Conservation (phyloP, 352 stramenopile genomes). For the Elongisporangium anandrum region DNA sequence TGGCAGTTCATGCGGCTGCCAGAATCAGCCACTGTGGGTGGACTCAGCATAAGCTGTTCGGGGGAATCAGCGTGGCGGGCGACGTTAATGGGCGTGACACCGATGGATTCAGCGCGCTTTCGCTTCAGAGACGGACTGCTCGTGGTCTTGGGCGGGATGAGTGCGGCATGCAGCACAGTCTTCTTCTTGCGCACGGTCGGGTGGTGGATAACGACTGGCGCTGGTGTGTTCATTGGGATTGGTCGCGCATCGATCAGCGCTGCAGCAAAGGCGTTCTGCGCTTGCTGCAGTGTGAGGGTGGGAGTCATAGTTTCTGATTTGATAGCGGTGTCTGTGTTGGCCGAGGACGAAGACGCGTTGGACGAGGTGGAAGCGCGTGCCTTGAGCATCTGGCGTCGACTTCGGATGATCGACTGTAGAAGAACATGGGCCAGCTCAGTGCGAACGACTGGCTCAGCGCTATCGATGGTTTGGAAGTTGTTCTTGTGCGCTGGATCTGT, state of each 20-base stretch:
- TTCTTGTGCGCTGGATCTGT: conserved; percentile 29
- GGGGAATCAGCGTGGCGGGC: neutral
- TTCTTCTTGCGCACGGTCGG: conserved; percentile 62
- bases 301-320: neutral
- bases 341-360: neutral
- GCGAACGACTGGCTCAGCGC: conserved; percentile 17
- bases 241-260: neutral
- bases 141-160: neutral
- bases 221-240: neutral
- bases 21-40: neutral
- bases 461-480: conserved; percentile 36
- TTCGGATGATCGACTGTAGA: conserved; percentile 66
- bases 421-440: conserved; percentile 37
- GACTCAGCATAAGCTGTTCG: neutral
- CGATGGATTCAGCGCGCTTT: conserved; percentile 18
- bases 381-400: conserved; percentile 74
- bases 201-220: conserved; percentile 35
- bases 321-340: neutral
- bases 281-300: neutral
- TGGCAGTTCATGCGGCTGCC: conserved; percentile 8
- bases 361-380: conserved; percentile 3
- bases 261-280: neutral
- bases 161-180: conserved; percentile 7
- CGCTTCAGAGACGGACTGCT: conserved; percentile 16
- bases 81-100: neutral